Percentiles rank a stretch among this genome's conserved stretches.
Conservation (phyloP, 129 eudicot genomes). For the Helianthus annuus region DNA sequence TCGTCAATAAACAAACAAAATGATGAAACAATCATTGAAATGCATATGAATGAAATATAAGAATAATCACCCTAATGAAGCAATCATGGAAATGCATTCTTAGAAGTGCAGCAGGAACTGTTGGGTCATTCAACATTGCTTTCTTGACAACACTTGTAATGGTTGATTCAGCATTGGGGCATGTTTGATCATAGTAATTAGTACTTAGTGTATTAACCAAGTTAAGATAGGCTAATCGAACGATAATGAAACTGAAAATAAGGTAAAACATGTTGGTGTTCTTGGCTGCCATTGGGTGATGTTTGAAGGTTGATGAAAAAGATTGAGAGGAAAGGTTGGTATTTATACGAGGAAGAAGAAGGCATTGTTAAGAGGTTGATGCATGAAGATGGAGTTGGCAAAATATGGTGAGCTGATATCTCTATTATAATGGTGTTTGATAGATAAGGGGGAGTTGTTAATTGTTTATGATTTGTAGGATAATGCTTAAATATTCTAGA, state of each 20-base stretch:
- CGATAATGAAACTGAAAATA: slow-evolving; percentile 7
- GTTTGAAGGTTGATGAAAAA: slow-evolving; percentile 10
- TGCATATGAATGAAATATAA: no score
- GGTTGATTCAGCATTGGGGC: slow-evolving; percentile 53
- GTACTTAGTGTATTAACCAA: slow-evolving; percentile 41
- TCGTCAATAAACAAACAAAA: neutral
- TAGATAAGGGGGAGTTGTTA: slow-evolving; percentile 18
- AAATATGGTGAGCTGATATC: slow-evolving; percentile 47
- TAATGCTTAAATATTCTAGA: neutral
- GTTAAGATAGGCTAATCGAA: slow-evolving; percentile 20
- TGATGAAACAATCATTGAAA: no score
- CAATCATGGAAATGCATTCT: slow-evolving; percentile 91
- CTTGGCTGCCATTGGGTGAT: slow-evolving; percentile 37
- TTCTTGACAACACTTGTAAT: slow-evolving; percentile 53
- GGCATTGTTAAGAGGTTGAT: slow-evolving; percentile 18
- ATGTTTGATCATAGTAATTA: slow-evolving; percentile 65
- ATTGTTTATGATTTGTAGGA: slow-evolving; percentile 4
- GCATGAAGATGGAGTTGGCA: slow-evolving; percentile 25
- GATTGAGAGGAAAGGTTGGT: slow-evolving; percentile 10
- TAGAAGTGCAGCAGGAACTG: slow-evolving; percentile 80
- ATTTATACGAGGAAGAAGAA: slow-evolving; percentile 26
- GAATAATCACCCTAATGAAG: slow-evolving; percentile 54
- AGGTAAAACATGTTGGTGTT: slow-evolving; percentile 26
- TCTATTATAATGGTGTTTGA: slow-evolving; percentile 15
- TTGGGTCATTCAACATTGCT: slow-evolving; percentile 64